Evolutionary conservation across 129 eudicot genomes (phyloP), one percentile per base, ranked within the genome.

Genomic region (Flaveria brownii): DNA sequence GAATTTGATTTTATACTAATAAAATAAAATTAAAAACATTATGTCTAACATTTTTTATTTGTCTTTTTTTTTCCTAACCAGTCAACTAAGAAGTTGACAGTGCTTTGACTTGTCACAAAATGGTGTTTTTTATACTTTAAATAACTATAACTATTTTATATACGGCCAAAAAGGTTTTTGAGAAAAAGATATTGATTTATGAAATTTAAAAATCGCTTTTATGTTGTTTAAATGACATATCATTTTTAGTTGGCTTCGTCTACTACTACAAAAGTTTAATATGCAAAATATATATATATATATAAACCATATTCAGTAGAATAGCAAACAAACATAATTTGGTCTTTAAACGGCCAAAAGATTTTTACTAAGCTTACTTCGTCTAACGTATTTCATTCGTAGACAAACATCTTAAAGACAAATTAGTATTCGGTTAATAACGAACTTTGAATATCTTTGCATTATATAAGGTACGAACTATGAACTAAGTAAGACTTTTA

Each of bases 31-130:
- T 22, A 46, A 45, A 60, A 74, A 14, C 5, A 28, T 28, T 50
- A 62, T 26, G 72, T 75, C 46, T 62, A 76, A 33, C 63, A 76
- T 11, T 65, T 62, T 75, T 0, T 6, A n/a, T 43, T 68, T 68
- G 43, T 72, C 30, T 20, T 46, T 46, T 46, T 46, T 4, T 62
- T 17, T 74, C 45, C 42, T 2, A 26, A 20, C 22, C 9, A 17
- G 62, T 75, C 62, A 75, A 75, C 60, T n/a, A 74, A 28, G n/a
- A 43, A 45, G 28, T 9, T 23, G 45, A 45, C 10, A 36, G 0
- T 33, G 9, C 15, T 36, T 46, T 75, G 62, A 75, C 71, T 28
- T 63, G 10, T 5, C 1, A 2, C 1, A 52, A 56, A 18, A 41
- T 17, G 18, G 7, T 5, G 41, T 36, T 36, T 36, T 28, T 36